Evolutionary conservation across 768 basidiomycete species (phyloP).

Genomic region (Xerocomellus dryophilus): DNA sequence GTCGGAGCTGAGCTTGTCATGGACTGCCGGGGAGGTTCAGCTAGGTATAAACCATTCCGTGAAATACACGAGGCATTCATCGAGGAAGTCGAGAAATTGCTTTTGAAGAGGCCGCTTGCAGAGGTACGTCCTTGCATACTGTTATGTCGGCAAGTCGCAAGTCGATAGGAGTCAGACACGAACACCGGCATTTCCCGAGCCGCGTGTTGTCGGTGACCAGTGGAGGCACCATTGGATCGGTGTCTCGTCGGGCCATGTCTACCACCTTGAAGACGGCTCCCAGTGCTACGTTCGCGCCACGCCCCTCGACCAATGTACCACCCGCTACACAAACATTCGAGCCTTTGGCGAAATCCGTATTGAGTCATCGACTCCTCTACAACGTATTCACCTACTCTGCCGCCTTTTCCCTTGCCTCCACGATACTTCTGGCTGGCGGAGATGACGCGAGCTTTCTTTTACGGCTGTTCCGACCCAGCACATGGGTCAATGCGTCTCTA

Average conservation of each 20-base stretch:
- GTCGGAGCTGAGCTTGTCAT: no score
- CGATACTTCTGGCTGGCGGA: constrained; percentile 31
- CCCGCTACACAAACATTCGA: constrained; percentile 59
- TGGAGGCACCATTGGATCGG: not conserved
- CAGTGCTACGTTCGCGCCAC: constrained; percentile 27
- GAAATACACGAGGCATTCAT: no score
- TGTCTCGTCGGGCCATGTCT: constrained; percentile 6
- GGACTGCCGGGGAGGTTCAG: no score
- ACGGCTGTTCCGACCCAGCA: constrained; percentile 42
- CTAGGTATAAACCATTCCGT: no score
- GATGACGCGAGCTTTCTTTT: constrained; percentile 26
- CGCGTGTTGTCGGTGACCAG: not conserved
- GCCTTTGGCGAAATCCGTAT: constrained; percentile 59
- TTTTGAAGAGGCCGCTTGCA: no score
- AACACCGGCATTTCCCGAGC: constrained; percentile 3
- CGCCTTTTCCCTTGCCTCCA: constrained; percentile 44
- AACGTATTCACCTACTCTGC: constrained; percentile 52
- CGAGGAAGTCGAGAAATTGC: no score
- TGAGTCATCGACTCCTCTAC: constrained; percentile 57
- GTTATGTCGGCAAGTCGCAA: no score
- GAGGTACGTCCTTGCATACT: no score
- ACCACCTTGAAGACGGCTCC: not conserved
- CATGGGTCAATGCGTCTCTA: constrained; percentile 39
- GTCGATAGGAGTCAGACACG: no score
- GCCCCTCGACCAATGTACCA: constrained; percentile 54